phyloP scores from a whole-genome alignment of 345 rosid genomes.

The Citrus medica region DNA sequence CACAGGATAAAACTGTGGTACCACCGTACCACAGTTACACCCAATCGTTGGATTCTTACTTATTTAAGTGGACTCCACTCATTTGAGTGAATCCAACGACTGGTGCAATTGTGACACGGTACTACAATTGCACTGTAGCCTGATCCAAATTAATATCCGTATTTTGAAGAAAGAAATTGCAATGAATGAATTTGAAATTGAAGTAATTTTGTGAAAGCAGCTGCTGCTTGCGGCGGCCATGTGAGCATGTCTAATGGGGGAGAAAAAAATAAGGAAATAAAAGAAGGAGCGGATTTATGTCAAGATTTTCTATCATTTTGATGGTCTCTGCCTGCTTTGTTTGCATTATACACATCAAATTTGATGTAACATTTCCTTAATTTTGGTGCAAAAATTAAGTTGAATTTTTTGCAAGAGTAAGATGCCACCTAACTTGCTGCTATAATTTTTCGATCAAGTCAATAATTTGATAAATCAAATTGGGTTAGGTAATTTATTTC shows the following conservation, averaged over 20 bases:
- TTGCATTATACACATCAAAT: not conserved
- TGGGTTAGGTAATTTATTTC: not conserved
- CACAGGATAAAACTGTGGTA: too few species aligned
- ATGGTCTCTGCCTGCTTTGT: conserved; percentile 12
- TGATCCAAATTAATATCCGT: too few species aligned
- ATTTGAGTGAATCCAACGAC: too few species aligned
- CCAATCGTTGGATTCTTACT: too few species aligned
- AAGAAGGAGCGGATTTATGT: conserved; percentile 1
- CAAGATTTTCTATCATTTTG: conserved; percentile 5
- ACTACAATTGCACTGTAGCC: too few species aligned
- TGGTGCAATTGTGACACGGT: too few species aligned
- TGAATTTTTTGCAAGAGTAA: not conserved
- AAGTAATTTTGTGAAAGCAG: not conserved
- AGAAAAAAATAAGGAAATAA: too few species aligned
- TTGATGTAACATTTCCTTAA: conserved; percentile 12
- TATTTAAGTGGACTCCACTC: too few species aligned
- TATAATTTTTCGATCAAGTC: not conserved
- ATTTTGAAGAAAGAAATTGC: too few species aligned
- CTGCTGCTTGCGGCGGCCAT: not conserved
- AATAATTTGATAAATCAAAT: not conserved
- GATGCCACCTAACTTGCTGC: not conserved
- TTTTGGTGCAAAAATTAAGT: not conserved
- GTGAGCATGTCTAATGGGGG: not conserved
- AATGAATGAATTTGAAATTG: too few species aligned
- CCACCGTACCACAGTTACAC: too few species aligned